Evolutionary conservation across 2,329 filamentous ascomycete species (phyloP).

Genomic region (Sodiomyces alkalinus): DNA sequence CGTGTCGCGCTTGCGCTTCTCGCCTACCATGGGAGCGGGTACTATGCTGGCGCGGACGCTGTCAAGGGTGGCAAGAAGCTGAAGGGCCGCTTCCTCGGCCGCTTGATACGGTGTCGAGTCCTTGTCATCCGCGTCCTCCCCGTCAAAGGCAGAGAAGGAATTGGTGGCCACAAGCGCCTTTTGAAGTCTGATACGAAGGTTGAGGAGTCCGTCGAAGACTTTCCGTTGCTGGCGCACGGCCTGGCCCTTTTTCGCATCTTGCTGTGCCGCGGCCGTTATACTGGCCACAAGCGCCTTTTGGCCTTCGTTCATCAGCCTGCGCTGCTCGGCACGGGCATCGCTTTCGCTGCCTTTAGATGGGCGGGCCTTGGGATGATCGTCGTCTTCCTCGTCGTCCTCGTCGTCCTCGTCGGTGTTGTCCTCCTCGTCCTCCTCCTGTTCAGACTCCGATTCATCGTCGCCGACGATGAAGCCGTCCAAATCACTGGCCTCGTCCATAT

Average conservation of each 20-base stretch:
- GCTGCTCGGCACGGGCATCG: constrained; percentile 39
- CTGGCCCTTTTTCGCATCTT: constrained; percentile 69
- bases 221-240: constrained; percentile 78
- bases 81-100: constrained; percentile 73
- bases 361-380: constrained; percentile 14
- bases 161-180: constrained; percentile 78
- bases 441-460: constrained; percentile 19
- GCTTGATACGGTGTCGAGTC: constrained; percentile 46
- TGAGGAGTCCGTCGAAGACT: constrained; percentile 76
- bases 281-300: constrained; percentile 51
- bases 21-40: constrained; percentile 29
- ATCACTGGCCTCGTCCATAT: too few relatives aligned
- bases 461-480: constrained; percentile 20
- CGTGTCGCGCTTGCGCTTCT: constrained; percentile 46
- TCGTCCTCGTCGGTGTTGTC: constrained; percentile 14
- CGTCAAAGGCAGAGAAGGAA: constrained; percentile 40
- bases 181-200: constrained; percentile 82
- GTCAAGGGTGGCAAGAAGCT: constrained; percentile 71
- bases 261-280: constrained; percentile 47
- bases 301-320: constrained; percentile 51
- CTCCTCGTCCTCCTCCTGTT: constrained; percentile 19
- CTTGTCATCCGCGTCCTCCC: constrained; percentile 22
- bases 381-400: constrained; percentile 17
- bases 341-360: constrained; percentile 14
- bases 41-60: constrained; percentile 48